phyloP scores from a whole-genome alignment of 2,329 filamentous ascomycete genomes.

The Davidsoniella australis region DNA sequence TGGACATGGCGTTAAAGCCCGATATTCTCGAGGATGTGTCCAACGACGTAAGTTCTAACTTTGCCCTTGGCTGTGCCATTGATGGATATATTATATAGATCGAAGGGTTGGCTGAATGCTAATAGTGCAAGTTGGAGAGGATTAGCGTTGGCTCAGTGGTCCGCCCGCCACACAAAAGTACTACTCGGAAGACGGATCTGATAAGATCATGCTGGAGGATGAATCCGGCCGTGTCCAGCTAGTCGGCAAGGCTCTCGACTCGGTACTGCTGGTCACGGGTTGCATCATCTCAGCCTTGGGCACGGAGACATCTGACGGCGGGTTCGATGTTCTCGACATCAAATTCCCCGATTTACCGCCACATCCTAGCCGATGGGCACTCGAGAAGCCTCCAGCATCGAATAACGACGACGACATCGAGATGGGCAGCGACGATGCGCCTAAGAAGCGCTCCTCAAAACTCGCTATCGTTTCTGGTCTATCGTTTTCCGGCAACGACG shows the following conservation, averaged over 20 bases:
- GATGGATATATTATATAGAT: too few species aligned
- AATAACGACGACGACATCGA: slow-evolving; percentile 28
- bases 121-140: background rate
- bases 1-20: slow-evolving; percentile 92
- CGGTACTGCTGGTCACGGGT: slow-evolving; percentile 68
- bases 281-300: slow-evolving; percentile 90
- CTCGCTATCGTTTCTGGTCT: slow-evolving; percentile 73
- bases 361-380: slow-evolving; percentile 66
- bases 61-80: slow-evolving; percentile 6
- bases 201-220: slow-evolving; percentile 80
- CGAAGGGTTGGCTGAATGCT: background rate
- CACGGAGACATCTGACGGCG: slow-evolving; percentile 79
- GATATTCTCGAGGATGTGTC: slow-evolving; percentile 90
- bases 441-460: slow-evolving; percentile 15
- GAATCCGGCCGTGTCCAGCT: slow-evolving; percentile 79
- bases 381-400: slow-evolving; percentile 30
- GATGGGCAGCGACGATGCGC: slow-evolving; percentile 34
- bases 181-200: slow-evolving; percentile 38
- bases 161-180: slow-evolving; percentile 66
- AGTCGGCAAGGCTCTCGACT: slow-evolving; percentile 50
- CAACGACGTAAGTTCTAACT: slow-evolving; percentile 53
- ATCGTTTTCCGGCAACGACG: slow-evolving; percentile 57
- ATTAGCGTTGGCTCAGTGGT: slow-evolving; percentile 72
- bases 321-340: slow-evolving; percentile 82
- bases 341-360: slow-evolving; percentile 73